These are phyloP conservation scores for Mercurialis annua DNA, from an alignment of 345 rosid species.

Conservation along the genomic window DNA sequence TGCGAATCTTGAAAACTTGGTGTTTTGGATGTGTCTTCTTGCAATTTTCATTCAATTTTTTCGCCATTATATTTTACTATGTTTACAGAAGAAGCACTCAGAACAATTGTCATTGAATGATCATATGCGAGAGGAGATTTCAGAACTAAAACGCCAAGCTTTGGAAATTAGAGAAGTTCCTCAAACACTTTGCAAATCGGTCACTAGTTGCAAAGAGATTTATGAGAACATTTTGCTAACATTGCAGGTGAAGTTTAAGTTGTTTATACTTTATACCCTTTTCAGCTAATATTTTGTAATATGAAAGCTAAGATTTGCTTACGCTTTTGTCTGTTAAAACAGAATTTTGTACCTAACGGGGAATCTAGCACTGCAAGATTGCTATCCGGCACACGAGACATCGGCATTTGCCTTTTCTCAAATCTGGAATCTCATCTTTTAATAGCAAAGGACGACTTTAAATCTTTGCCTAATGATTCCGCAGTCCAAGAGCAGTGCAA, in stretches of 20 bases:
- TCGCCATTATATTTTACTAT: neutral
- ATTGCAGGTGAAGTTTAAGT: constrained; percentile 61
- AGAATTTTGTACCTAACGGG: constrained; percentile 49
- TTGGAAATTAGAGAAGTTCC: constrained; percentile 42
- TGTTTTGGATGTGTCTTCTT: neutral
- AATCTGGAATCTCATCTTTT: constrained; percentile 55
- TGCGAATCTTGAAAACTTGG: neutral
- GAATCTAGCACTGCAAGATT: constrained; percentile 50
- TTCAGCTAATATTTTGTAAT: constrained; percentile 2
- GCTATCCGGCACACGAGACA: constrained; percentile 47
- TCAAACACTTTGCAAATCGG: constrained; percentile 40
- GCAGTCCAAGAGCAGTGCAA: constrained; percentile 44
- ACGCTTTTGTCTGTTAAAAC: constrained; percentile 20
- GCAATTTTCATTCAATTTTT: constrained; percentile 1
- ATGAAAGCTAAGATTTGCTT: constrained; percentile 11
- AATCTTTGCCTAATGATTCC: constrained; percentile 28
- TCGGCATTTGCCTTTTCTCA: constrained; percentile 53
- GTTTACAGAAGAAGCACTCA: constrained; percentile 52
- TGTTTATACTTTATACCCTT: constrained; percentile 11
- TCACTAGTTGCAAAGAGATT: constrained; percentile 50
- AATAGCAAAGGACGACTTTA: constrained; percentile 28
- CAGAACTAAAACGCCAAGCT: constrained; percentile 57
- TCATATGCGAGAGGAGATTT: constrained; percentile 52
- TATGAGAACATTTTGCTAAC: constrained; percentile 43
- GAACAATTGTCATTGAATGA: constrained; percentile 52